phyloP scores from a whole-genome alignment of 306 rosid species.

The Castanospermum australe region DNA sequence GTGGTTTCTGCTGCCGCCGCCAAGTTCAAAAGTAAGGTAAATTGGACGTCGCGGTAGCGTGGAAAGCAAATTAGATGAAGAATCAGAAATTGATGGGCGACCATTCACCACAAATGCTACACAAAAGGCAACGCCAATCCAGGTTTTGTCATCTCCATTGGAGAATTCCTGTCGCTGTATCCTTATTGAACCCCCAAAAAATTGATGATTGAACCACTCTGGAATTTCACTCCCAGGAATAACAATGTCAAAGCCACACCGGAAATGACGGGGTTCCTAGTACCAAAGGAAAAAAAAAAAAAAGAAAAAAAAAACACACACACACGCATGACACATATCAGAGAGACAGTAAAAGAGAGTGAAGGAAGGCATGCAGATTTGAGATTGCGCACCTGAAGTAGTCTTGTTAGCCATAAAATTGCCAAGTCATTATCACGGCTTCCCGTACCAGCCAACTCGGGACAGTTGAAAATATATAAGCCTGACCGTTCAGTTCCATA shows the following conservation, averaged over 20 bases:
- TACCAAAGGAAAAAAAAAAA: neutral
- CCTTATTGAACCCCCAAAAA: neutral
- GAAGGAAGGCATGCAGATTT: neutral
- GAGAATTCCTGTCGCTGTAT: neutral
- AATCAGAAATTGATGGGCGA: neutral
- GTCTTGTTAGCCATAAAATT: neutral
- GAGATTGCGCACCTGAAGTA: neutral
- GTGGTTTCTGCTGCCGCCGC: neutral
- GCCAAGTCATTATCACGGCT: too few relatives aligned
- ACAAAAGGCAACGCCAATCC: neutral
- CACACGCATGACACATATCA: neutral
- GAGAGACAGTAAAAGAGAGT: neutral
- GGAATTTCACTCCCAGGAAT: neutral
- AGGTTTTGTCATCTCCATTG: neutral
- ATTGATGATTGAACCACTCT: neutral
- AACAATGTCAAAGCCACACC: slow-evolving; percentile 24
- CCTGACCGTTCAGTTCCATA: slow-evolving; percentile 12
- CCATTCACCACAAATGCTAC: neutral
- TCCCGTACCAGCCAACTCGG: too few relatives aligned
- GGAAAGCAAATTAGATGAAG: neutral
- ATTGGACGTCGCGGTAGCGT: neutral
- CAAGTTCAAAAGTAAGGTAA: slow-evolving; percentile 19
- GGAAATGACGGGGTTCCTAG: slow-evolving; percentile 12
- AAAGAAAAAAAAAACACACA: too few relatives aligned
- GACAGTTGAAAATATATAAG: slow-evolving; percentile 6